phyloP scores from a whole-genome alignment of 495 filamentous ascomycete species.

The Daldinia caldariorum region DNA sequence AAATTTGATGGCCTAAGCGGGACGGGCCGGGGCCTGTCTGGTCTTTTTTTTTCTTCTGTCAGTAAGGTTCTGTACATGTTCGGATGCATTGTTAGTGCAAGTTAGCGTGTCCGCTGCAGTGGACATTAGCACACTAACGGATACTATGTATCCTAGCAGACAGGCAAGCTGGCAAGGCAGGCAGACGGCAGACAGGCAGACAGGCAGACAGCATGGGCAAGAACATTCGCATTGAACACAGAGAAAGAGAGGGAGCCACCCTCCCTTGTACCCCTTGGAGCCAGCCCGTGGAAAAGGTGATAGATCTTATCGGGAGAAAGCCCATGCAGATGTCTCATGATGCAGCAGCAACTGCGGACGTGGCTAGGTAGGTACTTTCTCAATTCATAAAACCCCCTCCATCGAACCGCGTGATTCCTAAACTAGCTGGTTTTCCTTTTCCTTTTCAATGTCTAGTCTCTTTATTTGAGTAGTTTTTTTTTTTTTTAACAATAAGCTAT shows the following conservation, averaged over 20 bases:
- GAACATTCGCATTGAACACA: neutral
- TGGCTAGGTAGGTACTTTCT: neutral
- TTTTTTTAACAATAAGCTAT: neutral
- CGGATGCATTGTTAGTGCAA: slow-evolving; percentile 20
- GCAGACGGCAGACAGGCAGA: neutral
- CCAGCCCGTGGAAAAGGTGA: slow-evolving; percentile 18
- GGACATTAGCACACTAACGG: slow-evolving; percentile 17
- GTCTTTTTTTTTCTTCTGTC: neutral
- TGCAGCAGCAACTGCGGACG: neutral
- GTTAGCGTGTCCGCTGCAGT: slow-evolving; percentile 14
- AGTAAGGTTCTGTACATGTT: neutral
- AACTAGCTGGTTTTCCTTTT: slow-evolving; percentile 30
- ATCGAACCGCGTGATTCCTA: slow-evolving; percentile 27
- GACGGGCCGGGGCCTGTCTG: slow-evolving; percentile 25
- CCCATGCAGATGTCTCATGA: slow-evolving; percentile 41
- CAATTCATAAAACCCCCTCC: slow-evolving; percentile 31
- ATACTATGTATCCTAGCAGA: slow-evolving; percentile 15
- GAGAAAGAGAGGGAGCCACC: slow-evolving; percentile 26
- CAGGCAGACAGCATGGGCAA: too few species aligned
- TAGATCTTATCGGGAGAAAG: slow-evolving; percentile 38
- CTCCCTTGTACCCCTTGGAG: slow-evolving; percentile 4
- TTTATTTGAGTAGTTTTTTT: too few species aligned
- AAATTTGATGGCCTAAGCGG: slow-evolving; percentile 31
- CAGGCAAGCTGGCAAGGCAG: neutral
- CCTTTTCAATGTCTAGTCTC: slow-evolving; percentile 17